Evolutionary conservation across 768 basidiomycete genomes (phyloP).

Genomic region (Floccularia luteovirens): DNA sequence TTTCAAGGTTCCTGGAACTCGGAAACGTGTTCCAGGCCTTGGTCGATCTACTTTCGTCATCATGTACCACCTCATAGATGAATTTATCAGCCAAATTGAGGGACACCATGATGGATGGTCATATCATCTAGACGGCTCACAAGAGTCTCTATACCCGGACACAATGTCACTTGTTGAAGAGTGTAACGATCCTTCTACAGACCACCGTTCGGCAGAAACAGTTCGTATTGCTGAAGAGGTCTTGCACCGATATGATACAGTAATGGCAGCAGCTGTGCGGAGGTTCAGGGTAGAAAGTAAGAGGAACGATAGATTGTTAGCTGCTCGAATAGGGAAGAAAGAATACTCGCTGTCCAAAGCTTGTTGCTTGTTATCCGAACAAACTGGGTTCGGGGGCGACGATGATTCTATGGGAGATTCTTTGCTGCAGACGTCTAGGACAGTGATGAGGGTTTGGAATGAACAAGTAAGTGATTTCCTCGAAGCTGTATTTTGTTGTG

Average conservation of each 20-base stretch:
- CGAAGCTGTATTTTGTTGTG: too few relatives aligned
- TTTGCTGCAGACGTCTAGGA: constrained; percentile 27
- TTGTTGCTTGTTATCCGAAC: constrained; percentile 37
- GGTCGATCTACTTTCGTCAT: constrained; percentile 32
- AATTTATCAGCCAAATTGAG: constrained; percentile 35
- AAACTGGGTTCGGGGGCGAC: constrained; percentile 34
- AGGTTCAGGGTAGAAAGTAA: constrained; percentile 33
- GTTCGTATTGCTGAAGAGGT: constrained; percentile 25
- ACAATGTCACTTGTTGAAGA: constrained; percentile 39
- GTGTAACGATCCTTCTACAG: constrained; percentile 30
- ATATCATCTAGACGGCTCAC: constrained; percentile 16
- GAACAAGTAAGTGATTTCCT: constrained; percentile 21
- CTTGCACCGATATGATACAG: constrained; percentile 24
- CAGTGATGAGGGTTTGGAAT: constrained; percentile 32
- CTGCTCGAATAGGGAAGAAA: constrained; percentile 24
- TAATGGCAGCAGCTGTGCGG: constrained; percentile 26
- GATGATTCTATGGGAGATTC: constrained; percentile 32
- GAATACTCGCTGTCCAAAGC: constrained; percentile 30
- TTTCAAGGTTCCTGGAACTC: constrained; percentile 27
- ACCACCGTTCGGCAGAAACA: constrained; percentile 29
- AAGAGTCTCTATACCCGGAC: constrained; percentile 21
- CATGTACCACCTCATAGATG: constrained; percentile 33
- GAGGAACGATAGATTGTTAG: constrained; percentile 23
- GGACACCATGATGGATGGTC: constrained; percentile 36
- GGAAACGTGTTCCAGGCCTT: constrained; percentile 25